A percentile compares a stretch with the other conserved stretches of the same genome.
Evolutionary conservation across 257 asterid species (phyloP).

Genomic region (Plantago elongata): DNA sequence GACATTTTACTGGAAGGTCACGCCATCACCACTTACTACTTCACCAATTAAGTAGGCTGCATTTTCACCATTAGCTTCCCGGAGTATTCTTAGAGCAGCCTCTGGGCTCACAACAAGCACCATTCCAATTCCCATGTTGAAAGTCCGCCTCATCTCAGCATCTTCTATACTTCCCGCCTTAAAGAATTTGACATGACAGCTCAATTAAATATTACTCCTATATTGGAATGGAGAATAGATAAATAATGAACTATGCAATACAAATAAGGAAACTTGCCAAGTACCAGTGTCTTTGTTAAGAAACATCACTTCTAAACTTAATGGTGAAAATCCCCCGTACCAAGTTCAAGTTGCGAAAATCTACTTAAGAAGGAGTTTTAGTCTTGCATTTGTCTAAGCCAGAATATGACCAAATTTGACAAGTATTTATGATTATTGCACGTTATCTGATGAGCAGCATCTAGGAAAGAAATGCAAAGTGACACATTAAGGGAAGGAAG

Average conservation of each 20-base stretch:
- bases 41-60: constrained; percentile 15
- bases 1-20: constrained; percentile 3
- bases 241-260: neutral
- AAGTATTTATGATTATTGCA: too few species aligned
- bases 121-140: constrained; percentile 97
- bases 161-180: constrained; percentile 82
- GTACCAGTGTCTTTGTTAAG: too few species aligned
- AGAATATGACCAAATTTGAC: too few species aligned
- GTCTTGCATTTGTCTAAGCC: too few species aligned
- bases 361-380: too few species aligned
- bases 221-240: neutral
- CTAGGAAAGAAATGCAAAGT: too few species aligned
- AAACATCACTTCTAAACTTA: too few species aligned
- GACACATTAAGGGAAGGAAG: too few species aligned
- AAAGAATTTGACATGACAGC: constrained; percentile 4
- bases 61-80: constrained; percentile 26
- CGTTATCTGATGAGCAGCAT: too few species aligned
- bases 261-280: neutral
- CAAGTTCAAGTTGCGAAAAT: too few species aligned
- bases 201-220: neutral
- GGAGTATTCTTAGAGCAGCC: constrained; percentile 52
- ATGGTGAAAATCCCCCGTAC: too few species aligned
- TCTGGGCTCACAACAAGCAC: constrained; percentile 72
- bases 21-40: constrained; percentile 10
- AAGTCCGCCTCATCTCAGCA: constrained; percentile 78